Evolutionary conservation across 1,139 yeast genomes (phyloP).

Genomic region (Saccharomyces hybrid): DNA sequence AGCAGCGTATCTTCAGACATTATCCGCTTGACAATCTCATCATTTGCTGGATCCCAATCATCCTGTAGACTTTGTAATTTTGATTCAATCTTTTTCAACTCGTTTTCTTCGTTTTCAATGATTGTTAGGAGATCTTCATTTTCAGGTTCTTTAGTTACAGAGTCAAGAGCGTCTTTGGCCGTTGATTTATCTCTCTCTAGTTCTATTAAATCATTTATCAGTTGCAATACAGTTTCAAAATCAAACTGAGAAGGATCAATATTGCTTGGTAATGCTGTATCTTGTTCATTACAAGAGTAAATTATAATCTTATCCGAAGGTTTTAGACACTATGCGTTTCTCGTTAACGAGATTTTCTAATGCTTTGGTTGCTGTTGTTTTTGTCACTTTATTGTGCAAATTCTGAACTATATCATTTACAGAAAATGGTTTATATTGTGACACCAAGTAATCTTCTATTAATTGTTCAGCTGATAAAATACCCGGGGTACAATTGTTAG

Average conservation of each 20-base stretch:
- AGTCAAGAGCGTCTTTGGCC: conserved; percentile 9
- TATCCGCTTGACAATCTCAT: conserved; percentile 6
- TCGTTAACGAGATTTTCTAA: conserved; percentile 30
- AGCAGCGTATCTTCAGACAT: conserved; percentile 10
- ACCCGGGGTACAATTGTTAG: background rate
- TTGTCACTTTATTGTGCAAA: conserved; percentile 32
- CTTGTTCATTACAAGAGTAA: conserved; percentile 31
- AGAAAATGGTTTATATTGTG: conserved; percentile 37
- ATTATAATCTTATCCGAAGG: conserved; percentile 35
- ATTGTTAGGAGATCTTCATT: conserved; percentile 13
- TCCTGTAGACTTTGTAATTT: conserved; percentile 9
- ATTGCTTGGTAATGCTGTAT: conserved; percentile 10
- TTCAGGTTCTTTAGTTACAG: conserved; percentile 13
- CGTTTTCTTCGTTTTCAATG: conserved; percentile 7
- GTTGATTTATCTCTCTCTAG: conserved; percentile 16
- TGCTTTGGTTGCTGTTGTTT: conserved; percentile 27
- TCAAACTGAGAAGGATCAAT: conserved; percentile 10
- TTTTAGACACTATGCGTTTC: conserved; percentile 29
- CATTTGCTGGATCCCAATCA: conserved; percentile 16
- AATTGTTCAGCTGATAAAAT: conserved; percentile 1
- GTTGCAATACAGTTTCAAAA: conserved; percentile 14
- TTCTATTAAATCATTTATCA: conserved; percentile 17
- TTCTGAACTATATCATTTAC: conserved; percentile 35
- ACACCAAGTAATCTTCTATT: conserved; percentile 30
- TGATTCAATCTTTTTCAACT: conserved; percentile 7